Percentiles rank a stretch among this genome's conserved stretches.
These are phyloP conservation scores for Ailanthus altissimus DNA, from an alignment of 345 rosid genomes.

Conservation along the genomic window DNA sequence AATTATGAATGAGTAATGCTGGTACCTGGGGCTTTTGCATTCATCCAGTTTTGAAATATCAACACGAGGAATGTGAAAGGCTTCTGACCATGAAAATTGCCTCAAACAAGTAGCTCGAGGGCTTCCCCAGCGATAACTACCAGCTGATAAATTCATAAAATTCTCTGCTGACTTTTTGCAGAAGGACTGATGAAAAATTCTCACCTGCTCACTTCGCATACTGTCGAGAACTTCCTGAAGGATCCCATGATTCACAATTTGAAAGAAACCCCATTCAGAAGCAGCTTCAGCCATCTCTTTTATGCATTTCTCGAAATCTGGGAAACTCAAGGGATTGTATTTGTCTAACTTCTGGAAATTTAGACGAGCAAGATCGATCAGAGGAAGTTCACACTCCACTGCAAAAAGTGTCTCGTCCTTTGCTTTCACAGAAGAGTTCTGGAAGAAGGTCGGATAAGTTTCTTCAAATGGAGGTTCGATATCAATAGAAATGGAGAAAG, in stretches of 20 bases:
- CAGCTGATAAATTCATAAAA: constrained; percentile 36
- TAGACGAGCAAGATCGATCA: constrained; percentile 50
- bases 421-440: not conserved
- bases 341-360: constrained; percentile 21
- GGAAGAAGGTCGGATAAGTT: constrained; percentile 27
- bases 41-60: too few species aligned
- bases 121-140: constrained; percentile 77
- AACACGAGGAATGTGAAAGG: constrained; percentile 49
- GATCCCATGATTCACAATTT: constrained; percentile 14
- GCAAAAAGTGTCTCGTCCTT: not conserved
- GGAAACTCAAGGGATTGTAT: constrained; percentile 21
- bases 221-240: constrained; percentile 38
- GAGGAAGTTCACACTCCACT: constrained; percentile 41
- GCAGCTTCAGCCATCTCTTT: too few species aligned
- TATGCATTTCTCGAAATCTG: too few species aligned
- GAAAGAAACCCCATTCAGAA: too few species aligned
- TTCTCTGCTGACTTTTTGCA: constrained; percentile 32
- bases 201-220: constrained; percentile 44
- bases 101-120: constrained; percentile 55
- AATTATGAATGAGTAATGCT: not conserved
- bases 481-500: constrained; percentile 19
- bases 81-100: constrained; percentile 73
- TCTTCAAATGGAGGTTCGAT: constrained; percentile 39
- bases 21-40: constrained; percentile 44
- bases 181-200: constrained; percentile 56